Evolutionary conservation across 257 asterid species (phyloP).

Genomic region (Solanum pennellii): DNA sequence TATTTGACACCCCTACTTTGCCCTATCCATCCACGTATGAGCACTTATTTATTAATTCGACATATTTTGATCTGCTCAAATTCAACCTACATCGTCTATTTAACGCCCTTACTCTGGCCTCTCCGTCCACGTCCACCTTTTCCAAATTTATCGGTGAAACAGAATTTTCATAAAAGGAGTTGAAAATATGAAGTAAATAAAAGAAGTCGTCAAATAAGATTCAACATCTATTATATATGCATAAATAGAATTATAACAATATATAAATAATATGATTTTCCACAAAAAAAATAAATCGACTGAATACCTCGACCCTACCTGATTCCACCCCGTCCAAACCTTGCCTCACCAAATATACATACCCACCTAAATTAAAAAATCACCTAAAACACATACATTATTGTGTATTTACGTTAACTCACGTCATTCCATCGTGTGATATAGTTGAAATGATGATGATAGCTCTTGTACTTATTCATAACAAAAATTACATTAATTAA

Average conservation of each 20-base stretch:
- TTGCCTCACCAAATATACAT: background rate
- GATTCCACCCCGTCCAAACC: background rate
- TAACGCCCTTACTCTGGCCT: background rate
- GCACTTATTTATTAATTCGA: background rate
- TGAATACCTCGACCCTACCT: background rate
- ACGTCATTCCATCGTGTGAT: background rate
- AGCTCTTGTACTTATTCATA: background rate
- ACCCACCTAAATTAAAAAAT: background rate
- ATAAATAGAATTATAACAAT: fast-evolving
- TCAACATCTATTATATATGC: background rate
- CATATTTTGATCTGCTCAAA: background rate
- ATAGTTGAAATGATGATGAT: background rate
- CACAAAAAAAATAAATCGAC: fast-evolving
- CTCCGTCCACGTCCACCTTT: background rate
- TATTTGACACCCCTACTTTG: background rate
- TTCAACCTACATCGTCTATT: background rate
- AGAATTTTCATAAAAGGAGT: no score
- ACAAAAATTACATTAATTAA: background rate
- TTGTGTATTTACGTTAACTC: background rate
- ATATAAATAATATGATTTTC: background rate
- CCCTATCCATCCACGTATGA: background rate
- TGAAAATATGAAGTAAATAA: background rate
- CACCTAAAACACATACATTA: background rate
- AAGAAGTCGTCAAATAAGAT: background rate
- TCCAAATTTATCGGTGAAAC: background rate